A percentile compares a stretch with the other conserved stretches of the same genome.
Conservation (phyloP, 2,329 filamentous ascomycete species). For the Neocucurbitaria cava region DNA sequence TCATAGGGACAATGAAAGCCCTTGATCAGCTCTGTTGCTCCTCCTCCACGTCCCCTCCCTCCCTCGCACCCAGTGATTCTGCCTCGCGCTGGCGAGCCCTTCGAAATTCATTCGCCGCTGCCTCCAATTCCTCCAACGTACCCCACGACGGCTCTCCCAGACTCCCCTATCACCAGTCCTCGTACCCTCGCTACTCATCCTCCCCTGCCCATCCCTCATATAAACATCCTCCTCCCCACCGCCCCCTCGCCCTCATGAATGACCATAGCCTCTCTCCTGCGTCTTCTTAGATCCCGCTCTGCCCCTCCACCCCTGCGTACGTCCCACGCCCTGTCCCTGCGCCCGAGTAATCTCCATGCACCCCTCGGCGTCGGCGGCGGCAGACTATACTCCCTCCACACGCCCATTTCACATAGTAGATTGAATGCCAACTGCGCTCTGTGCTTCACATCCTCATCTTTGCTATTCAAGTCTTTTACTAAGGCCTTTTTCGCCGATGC, state of each 20-base stretch:
- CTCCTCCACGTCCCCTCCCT: neutral
- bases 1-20: neutral
- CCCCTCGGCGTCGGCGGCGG: constrained; percentile 4
- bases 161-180: neutral
- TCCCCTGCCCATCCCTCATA: constrained; percentile 54
- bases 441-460: constrained; percentile 22
- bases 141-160: neutral
- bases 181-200: constrained; percentile 11
- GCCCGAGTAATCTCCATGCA: constrained; percentile 11
- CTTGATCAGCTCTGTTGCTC: neutral
- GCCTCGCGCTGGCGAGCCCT: neutral
- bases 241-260: constrained; percentile 84
- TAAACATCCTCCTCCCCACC: constrained; percentile 80
- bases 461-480: constrained; percentile 33
- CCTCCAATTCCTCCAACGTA: neutral
- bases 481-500: constrained; percentile 23
- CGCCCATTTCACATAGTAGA: constrained; percentile 34
- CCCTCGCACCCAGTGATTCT: neutral
- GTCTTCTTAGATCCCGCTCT: constrained; percentile 75
- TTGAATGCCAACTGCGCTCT: constrained; percentile 35
- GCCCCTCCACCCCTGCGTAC: constrained; percentile 53
- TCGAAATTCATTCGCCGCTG: neutral
- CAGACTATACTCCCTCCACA: constrained; percentile 16
- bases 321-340: constrained; percentile 57
- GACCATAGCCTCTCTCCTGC: constrained; percentile 88